Conservation (phyloP, 441 rosid species). For the Pelargonium australe region DNA sequence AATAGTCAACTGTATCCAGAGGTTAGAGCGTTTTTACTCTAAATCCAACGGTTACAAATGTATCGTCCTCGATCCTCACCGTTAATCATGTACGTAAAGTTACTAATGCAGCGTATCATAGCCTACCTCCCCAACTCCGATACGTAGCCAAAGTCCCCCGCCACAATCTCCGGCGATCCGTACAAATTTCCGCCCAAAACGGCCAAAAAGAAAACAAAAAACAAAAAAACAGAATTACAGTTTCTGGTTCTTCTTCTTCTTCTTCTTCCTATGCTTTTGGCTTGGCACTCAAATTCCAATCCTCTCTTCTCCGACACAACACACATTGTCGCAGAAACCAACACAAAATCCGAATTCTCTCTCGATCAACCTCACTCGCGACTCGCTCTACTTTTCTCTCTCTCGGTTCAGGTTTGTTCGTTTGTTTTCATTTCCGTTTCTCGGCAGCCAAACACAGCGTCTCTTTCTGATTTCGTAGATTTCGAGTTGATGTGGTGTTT, state of each 20-base stretch:
- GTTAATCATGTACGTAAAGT: background rate
- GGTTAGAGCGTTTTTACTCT: too few relatives aligned
- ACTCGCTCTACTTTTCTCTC: background rate
- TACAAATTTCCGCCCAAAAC: background rate
- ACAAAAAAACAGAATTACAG: background rate
- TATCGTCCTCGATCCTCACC: too few relatives aligned
- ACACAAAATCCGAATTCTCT: background rate
- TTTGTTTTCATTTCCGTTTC: background rate
- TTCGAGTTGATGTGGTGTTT: too few relatives aligned
- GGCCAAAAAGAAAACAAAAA: background rate
- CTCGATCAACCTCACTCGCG: background rate
- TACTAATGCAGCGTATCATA: background rate
- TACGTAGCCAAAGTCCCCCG: background rate
- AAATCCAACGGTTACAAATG: too few relatives aligned
- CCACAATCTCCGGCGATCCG: background rate
- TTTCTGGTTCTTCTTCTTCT: background rate
- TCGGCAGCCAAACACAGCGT: slow-evolving; percentile 1
- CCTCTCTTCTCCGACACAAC: background rate
- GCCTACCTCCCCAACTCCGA: background rate
- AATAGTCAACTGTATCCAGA: too few relatives aligned
- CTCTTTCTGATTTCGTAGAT: too few relatives aligned
- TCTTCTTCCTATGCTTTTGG: too few relatives aligned
- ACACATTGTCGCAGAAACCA: too few relatives aligned
- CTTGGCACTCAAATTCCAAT: background rate
- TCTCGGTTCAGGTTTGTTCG: background rate